phyloP scores from a whole-genome alignment of 2,329 filamentous ascomycete genomes.

The Lasiodiplodia citricola region DNA sequence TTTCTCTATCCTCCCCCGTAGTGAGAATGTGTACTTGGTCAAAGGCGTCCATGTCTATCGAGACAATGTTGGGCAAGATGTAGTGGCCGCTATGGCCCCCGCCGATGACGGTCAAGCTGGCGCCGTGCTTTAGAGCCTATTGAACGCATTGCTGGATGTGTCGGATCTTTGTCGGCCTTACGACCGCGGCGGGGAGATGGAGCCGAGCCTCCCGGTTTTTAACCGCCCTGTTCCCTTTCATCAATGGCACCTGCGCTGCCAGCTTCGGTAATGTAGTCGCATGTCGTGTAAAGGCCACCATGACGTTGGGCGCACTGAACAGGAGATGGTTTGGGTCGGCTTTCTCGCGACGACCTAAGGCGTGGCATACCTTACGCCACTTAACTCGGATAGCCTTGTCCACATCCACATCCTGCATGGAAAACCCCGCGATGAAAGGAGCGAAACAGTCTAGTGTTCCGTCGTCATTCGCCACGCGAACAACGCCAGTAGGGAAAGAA shows the following conservation, averaged over 20 bases:
- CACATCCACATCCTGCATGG: slow-evolving; percentile 38
- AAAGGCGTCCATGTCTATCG: slow-evolving; percentile 66
- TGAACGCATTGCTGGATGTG: slow-evolving; percentile 62
- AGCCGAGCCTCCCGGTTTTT: slow-evolving; percentile 60
- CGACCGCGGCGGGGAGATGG: slow-evolving; percentile 50
- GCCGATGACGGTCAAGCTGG: slow-evolving; percentile 58
- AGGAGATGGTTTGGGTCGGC: slow-evolving; percentile 46
- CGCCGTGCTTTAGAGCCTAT: slow-evolving; percentile 59
- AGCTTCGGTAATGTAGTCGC: slow-evolving; percentile 54
- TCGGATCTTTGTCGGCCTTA: slow-evolving; percentile 53
- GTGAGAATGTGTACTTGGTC: slow-evolving; percentile 54
- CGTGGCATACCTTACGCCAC: slow-evolving; percentile 62
- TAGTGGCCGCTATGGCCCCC: slow-evolving; percentile 68
- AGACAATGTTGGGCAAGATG: slow-evolving; percentile 56
- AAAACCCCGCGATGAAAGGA: slow-evolving; percentile 58
- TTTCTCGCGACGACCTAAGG: slow-evolving; percentile 49
- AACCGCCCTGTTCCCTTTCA: slow-evolving; percentile 38
- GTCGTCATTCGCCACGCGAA: slow-evolving; percentile 54
- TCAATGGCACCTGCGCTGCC: slow-evolving; percentile 47
- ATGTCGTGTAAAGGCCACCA: slow-evolving; percentile 57
- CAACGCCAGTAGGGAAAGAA: slow-evolving; percentile 53
- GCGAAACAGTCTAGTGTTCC: slow-evolving; percentile 57
- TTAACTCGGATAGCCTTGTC: slow-evolving; percentile 41
- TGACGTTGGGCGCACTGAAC: slow-evolving; percentile 57
- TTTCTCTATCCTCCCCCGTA: slow-evolving; percentile 26